Evolutionary conservation across 352 stramenopile genomes (phyloP).

Genomic region (Phytopythium aichiense): DNA sequence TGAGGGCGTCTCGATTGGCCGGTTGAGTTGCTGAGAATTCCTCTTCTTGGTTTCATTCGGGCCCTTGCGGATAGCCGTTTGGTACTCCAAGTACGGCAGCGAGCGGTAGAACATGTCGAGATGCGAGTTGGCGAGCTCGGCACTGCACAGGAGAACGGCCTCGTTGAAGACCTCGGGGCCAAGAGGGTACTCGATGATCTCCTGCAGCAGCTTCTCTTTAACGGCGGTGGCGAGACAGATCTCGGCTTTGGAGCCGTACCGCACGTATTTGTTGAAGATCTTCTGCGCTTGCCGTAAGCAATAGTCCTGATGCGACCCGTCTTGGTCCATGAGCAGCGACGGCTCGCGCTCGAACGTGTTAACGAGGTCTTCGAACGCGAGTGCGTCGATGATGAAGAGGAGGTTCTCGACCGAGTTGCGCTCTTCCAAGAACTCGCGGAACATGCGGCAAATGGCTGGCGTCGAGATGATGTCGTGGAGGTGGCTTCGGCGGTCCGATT

Average conservation of each 20-base stretch:
- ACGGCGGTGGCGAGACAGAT: slow-evolving; percentile 40
- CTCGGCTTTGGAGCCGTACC: slow-evolving; percentile 65
- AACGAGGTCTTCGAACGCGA: slow-evolving; percentile 63
- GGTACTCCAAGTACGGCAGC: slow-evolving; percentile 38
- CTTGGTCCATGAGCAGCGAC: slow-evolving; percentile 7
- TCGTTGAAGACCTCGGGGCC: slow-evolving; percentile 52
- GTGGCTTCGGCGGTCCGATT: slow-evolving; percentile 34
- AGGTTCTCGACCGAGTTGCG: slow-evolving; percentile 58
- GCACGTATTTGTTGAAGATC: slow-evolving; percentile 78
- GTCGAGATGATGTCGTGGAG: slow-evolving; percentile 52
- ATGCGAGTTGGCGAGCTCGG: slow-evolving; percentile 57
- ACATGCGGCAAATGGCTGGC: slow-evolving; percentile 42
- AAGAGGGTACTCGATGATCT: slow-evolving; percentile 42
- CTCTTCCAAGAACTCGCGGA: slow-evolving; percentile 50
- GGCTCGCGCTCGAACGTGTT: slow-evolving; percentile 38
- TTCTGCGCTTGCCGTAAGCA: slow-evolving; percentile 61
- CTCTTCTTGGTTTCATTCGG: neutral
- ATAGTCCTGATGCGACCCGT: slow-evolving; percentile 46
- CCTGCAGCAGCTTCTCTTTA: slow-evolving; percentile 42
- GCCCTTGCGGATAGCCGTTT: slow-evolving; percentile 15
- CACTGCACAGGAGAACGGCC: slow-evolving; percentile 49
- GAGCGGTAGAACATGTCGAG: slow-evolving; percentile 55
- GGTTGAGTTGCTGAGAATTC: neutral
- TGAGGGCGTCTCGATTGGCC: neutral
- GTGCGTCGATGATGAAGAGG: slow-evolving; percentile 61